Evolutionary conservation across 495 filamentous ascomycete species (phyloP), one percentile per base, ranked within the genome.

Genomic region (Aspergillus steynii): DNA sequence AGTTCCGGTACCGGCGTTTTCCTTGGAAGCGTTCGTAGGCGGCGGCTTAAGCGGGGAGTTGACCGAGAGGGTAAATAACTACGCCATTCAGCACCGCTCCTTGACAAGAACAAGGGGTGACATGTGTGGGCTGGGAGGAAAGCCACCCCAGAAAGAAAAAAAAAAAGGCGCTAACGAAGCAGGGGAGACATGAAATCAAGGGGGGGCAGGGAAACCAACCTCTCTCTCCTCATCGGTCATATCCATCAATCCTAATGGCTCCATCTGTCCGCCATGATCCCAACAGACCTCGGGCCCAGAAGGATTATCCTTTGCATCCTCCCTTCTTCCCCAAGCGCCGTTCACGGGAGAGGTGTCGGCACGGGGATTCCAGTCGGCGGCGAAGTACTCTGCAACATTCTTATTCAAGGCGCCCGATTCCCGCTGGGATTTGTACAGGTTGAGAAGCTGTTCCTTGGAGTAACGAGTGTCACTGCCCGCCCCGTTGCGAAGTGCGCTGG

Each of bases 31-130:
- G 59, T 81, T 86, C 65, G 88, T 90, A 48, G 85, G 85, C 6
- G 90, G 92, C 14, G 90, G 90, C 74, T 97, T 98, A 49, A 97
- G 77, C 27, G 92, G 87, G 14, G 95, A 97, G 71, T 98, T 99
- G 65, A 99, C 91, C 52, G 94, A 93, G 48, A 83, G 82, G 32
- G 88, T 75, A 74, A 98, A 97, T 55, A 90, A 77, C 86, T 92
- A 64, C 31, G 56, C 53, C 53, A 47, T 53, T 76, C 65, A 73
- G 68, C 56, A 69, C 54, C 47, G 45, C 9, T 53, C 56, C 37
- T 42, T 42, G 37, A 4, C 12, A 4, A 32, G 7, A 32, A 42
- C 37, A 10, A 8, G 37, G 14, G 9, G 1, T 8, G 9, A 14
- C 20, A 20, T 20, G 37, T 12, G 14, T 42, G 4, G 37, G 37